phyloP scores from a whole-genome alignment of 805 yeast genomes.

The Lachancea nothofagi region DNA sequence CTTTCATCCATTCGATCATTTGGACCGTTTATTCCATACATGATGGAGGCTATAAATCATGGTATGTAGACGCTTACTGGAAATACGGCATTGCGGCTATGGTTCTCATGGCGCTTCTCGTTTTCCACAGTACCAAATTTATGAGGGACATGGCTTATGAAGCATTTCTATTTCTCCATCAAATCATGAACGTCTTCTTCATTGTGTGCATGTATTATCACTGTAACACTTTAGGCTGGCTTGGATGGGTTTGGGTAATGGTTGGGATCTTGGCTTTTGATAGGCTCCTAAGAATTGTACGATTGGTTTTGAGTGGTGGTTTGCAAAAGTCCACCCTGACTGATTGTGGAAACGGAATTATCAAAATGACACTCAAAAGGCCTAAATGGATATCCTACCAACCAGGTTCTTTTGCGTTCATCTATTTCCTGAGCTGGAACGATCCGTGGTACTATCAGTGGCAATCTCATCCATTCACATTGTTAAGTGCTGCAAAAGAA shows the following conservation, averaged over 20 bases:
- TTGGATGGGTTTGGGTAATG: slow-evolving; percentile 43
- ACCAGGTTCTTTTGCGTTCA: slow-evolving; percentile 54
- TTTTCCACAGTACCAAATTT: slow-evolving; percentile 44
- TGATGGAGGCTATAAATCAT: slow-evolving; percentile 37
- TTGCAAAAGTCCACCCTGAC: slow-evolving; percentile 21
- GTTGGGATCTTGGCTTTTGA: slow-evolving; percentile 49
- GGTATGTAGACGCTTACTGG: slow-evolving; percentile 45
- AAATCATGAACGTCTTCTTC: slow-evolving; percentile 48
- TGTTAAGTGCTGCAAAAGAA: slow-evolving; percentile 37
- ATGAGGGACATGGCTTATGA: slow-evolving; percentile 57
- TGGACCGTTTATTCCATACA: slow-evolving; percentile 45
- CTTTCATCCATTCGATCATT: slow-evolving; percentile 50
- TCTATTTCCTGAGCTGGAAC: slow-evolving; percentile 49
- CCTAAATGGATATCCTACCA: slow-evolving; percentile 44
- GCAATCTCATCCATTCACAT: slow-evolving; percentile 72
- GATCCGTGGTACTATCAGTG: slow-evolving; percentile 43
- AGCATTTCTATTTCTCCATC: slow-evolving; percentile 52
- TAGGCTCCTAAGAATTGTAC: slow-evolving; percentile 41
- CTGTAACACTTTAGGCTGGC: slow-evolving; percentile 46
- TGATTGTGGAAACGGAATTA: slow-evolving; percentile 30
- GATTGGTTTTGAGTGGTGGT: slow-evolving; percentile 31
- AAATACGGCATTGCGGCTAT: slow-evolving; percentile 47
- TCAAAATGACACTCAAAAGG: slow-evolving; percentile 37
- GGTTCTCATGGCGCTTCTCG: slow-evolving; percentile 38
- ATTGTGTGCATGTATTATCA: slow-evolving; percentile 56